phyloP scores from a whole-genome alignment of 2,329 filamentous ascomycete species.

The Harringtonia aguacate region DNA sequence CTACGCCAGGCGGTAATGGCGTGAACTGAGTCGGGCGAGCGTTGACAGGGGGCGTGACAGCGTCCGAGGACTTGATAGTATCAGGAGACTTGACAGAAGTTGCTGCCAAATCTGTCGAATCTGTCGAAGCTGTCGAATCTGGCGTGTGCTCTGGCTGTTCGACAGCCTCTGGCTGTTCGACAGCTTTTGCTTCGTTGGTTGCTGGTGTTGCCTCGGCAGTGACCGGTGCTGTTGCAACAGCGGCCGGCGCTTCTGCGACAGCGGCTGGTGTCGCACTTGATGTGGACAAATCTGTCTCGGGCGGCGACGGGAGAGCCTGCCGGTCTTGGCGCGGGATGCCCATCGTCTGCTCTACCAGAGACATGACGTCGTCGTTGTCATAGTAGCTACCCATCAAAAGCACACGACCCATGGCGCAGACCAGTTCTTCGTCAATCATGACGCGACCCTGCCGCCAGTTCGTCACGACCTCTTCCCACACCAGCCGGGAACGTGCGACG shows the following conservation, averaged over 20 bases:
- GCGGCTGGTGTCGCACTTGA: neutral
- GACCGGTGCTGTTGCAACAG: too few relatives aligned
- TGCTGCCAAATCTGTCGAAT: too few relatives aligned
- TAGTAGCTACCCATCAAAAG: constrained; percentile 54
- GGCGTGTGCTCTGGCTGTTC: too few relatives aligned
- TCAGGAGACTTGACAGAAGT: too few relatives aligned
- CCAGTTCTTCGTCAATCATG: constrained; percentile 65
- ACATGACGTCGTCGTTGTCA: constrained; percentile 63
- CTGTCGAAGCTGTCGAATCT: too few relatives aligned
- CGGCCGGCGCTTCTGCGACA: neutral
- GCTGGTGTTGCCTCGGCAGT: neutral
- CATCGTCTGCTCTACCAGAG: constrained; percentile 74
- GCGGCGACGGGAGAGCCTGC: neutral
- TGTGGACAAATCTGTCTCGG: neutral
- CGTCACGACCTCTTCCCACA: constrained; percentile 74
- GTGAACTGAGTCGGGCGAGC: neutral
- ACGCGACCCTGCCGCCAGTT: constrained; percentile 66
- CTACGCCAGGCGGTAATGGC: neutral
- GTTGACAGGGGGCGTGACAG: neutral
- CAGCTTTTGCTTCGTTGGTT: too few relatives aligned
- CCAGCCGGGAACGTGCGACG: constrained; percentile 54
- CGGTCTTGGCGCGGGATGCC: constrained; percentile 48
- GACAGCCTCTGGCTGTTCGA: too few relatives aligned
- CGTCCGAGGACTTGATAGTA: neutral
- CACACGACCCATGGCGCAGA: constrained; percentile 70